Percentiles rank a stretch among this genome's conserved stretches.
These are phyloP conservation scores for Penicillium turbatum DNA, from an alignment of 495 filamentous ascomycete genomes.

Conservation along the genomic window DNA sequence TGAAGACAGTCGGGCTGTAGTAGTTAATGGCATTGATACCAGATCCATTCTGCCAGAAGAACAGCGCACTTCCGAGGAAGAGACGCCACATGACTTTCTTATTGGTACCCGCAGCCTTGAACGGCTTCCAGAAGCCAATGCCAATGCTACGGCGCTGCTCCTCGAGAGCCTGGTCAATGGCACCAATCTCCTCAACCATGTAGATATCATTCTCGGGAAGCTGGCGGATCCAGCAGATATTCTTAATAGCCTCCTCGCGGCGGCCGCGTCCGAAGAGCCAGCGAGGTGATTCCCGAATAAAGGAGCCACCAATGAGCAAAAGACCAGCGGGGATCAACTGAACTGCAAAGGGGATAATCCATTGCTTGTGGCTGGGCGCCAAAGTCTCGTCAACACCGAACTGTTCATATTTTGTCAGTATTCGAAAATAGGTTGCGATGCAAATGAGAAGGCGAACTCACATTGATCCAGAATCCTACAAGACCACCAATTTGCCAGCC, in stretches of 20 bases:
- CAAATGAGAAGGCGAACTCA: constrained; percentile 14
- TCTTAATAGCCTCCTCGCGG: constrained; percentile 54
- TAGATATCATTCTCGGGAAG: constrained; percentile 57
- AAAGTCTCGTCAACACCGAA: constrained; percentile 39
- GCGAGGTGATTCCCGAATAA: constrained; percentile 54
- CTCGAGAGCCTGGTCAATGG: constrained; percentile 60
- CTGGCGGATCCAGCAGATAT: constrained; percentile 62
- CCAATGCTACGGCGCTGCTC: constrained; percentile 56
- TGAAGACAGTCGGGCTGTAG: constrained; percentile 59
- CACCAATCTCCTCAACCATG: constrained; percentile 62
- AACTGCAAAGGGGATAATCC: constrained; percentile 54
- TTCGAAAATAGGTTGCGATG: neutral
- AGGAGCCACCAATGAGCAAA: constrained; percentile 45
- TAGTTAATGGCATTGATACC: constrained; percentile 72
- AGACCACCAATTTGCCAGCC: constrained; percentile 71
- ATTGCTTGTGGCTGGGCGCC: constrained; percentile 39
- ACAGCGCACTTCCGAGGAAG: constrained; percentile 63
- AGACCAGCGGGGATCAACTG: constrained; percentile 53
- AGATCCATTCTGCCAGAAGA: constrained; percentile 64
- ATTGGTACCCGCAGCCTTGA: constrained; percentile 51
- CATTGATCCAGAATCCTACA: constrained; percentile 71
- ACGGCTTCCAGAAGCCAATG: constrained; percentile 65
- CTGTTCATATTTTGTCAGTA: constrained; percentile 18
- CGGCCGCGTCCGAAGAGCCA: constrained; percentile 51
- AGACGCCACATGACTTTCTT: constrained; percentile 60